These are phyloP conservation scores for Ziziphus jujuba DNA, from an alignment of 306 rosid species.

Conservation along the genomic window DNA sequence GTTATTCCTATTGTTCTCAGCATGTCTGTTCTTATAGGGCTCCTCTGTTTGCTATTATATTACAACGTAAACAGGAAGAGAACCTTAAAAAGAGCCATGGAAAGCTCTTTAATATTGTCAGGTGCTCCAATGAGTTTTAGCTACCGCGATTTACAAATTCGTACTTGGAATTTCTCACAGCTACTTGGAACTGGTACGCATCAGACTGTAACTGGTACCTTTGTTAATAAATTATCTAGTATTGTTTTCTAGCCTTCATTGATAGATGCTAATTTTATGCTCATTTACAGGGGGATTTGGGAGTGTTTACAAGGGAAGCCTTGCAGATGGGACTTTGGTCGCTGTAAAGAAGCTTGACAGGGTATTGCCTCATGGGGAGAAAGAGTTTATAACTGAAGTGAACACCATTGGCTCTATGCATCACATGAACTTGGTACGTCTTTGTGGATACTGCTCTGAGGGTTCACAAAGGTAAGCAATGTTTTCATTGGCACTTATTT, in stretches of 20 bases:
- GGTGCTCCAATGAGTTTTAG: slow-evolving; percentile 79
- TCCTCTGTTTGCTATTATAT: slow-evolving; percentile 64
- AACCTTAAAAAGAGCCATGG: slow-evolving; percentile 64
- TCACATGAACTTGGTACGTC: slow-evolving; percentile 93
- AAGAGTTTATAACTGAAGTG: slow-evolving; percentile 90
- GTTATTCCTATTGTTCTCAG: slow-evolving; percentile 73
- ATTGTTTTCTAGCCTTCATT: background rate
- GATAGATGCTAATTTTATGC: slow-evolving; percentile 7
- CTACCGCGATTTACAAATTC: slow-evolving; percentile 75
- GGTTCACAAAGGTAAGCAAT: slow-evolving; percentile 63
- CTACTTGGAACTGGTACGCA: slow-evolving; percentile 72
- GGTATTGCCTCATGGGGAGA: slow-evolving; percentile 94
- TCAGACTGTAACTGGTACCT: background rate
- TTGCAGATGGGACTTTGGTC: slow-evolving; percentile 75
- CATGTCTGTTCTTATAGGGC: slow-evolving; percentile 59
- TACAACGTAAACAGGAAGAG: slow-evolving; percentile 73
- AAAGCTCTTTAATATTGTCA: slow-evolving; percentile 63
- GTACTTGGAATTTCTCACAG: slow-evolving; percentile 72
- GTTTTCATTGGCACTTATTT: background rate
- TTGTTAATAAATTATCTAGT: background rate
- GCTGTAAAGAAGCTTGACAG: slow-evolving; percentile 93
- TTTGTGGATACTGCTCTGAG: slow-evolving; percentile 86
- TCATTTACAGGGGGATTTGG: slow-evolving; percentile 87
- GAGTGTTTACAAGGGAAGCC: slow-evolving; percentile 89
- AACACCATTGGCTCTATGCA: slow-evolving; percentile 97